Percentiles rank a stretch among this genome's conserved stretches.
Evolutionary conservation across 75 land plant genomes (phyloP).

Genomic region (Gnetum montanum): DNA sequence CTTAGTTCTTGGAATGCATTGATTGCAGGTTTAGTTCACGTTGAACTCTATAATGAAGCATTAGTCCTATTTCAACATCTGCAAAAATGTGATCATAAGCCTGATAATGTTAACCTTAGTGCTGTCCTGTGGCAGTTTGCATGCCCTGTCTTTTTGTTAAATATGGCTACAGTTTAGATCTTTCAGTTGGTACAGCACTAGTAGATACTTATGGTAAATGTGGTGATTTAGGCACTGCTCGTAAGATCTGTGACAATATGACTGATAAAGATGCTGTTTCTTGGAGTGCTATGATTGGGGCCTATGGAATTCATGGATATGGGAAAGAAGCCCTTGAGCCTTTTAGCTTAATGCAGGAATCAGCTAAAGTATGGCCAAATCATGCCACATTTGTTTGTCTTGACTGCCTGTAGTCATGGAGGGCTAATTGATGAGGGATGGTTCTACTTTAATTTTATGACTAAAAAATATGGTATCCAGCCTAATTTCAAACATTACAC

Average conservation of each 20-base stretch:
- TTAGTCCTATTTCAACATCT: conserved; percentile 8
- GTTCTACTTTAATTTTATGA: conserved; percentile 10
- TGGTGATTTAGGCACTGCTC: conserved; percentile 21
- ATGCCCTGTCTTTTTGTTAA: conserved; percentile 17
- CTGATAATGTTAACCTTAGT: conserved; percentile 12
- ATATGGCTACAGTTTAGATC: no score
- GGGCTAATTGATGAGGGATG: conserved; percentile 14
- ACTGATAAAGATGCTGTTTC: conserved; percentile 14
- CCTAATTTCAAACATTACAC: conserved; percentile 12
- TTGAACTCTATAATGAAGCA: conserved; percentile 4
- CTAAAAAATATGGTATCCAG: conserved; percentile 3
- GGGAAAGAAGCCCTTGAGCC: conserved; percentile 13
- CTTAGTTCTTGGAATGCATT: conserved; percentile 24
- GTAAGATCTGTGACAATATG: conserved; percentile 10
- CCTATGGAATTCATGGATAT: conserved; percentile 13
- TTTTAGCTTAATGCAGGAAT: conserved; percentile 4
- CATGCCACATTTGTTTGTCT: conserved; percentile 10
- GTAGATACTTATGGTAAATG: conserved; percentile 35
- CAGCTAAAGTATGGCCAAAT: conserved; percentile 2
- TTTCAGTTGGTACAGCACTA: no score
- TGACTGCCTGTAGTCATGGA: conserved; percentile 20
- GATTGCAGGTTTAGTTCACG: conserved; percentile 16
- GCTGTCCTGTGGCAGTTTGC: conserved; percentile 5
- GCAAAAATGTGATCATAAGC: conserved; percentile 20
- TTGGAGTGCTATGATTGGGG: conserved; percentile 16